phyloP scores from a whole-genome alignment of 352 stramenopile species.

The Pythium graminicola region DNA sequence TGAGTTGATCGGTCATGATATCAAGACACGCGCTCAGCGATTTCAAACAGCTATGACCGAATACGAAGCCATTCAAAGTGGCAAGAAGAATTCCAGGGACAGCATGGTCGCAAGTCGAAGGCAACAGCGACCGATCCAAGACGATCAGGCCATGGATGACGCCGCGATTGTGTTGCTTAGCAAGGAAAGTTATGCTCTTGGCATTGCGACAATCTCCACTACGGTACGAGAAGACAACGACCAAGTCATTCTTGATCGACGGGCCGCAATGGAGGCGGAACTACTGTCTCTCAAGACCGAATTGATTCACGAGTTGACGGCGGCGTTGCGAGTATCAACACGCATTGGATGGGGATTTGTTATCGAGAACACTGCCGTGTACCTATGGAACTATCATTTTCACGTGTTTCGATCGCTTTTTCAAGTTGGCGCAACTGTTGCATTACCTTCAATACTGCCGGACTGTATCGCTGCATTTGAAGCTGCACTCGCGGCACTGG shows the following conservation, averaged over 20 bases:
- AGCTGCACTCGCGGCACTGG: conserved; percentile 39
- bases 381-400: conserved; percentile 91
- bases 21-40: conserved; percentile 25
- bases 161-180: conserved; percentile 10
- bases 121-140: not conserved
- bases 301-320: conserved; percentile 34
- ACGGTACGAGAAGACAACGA: not conserved
- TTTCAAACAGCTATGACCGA: not conserved
- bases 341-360: conserved; percentile 54
- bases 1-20: conserved; percentile 35
- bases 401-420: conserved; percentile 63
- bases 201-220: not conserved
- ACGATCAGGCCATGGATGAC: not conserved
- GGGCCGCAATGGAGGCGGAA: conserved; percentile 15
- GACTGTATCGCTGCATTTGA: conserved; percentile 66
- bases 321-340: conserved; percentile 28
- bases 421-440: not conserved
- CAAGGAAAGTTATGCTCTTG: conserved; percentile 6
- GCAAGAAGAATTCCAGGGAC: conserved; percentile 13
- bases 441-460: conserved; percentile 30
- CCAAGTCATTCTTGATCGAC: not conserved
- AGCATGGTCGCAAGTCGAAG: not conserved
- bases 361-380: conserved; percentile 78
- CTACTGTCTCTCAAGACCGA: conserved; percentile 38
- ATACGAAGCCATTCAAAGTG: not conserved